Conservation (phyloP, 2,329 filamentous ascomycete genomes). For the Fusarium haematococcum region DNA sequence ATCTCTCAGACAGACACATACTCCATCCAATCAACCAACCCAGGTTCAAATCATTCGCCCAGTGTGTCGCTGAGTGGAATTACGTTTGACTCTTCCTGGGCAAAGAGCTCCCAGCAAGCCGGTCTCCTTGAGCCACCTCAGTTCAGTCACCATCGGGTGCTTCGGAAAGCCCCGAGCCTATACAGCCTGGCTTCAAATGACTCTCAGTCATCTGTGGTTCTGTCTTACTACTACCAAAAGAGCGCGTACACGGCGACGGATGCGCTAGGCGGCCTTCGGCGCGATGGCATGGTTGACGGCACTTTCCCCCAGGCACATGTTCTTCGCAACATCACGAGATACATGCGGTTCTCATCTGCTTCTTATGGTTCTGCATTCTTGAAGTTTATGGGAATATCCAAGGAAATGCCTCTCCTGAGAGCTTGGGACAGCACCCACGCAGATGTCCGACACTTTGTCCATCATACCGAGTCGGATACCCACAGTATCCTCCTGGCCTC, state of each 20-base stretch:
- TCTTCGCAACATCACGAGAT: constrained; percentile 71
- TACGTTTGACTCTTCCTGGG: constrained; percentile 37
- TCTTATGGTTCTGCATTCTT: constrained; percentile 74
- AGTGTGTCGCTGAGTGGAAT: constrained; percentile 44
- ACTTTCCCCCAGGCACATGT: constrained; percentile 71
- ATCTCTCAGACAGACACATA: constrained; percentile 68
- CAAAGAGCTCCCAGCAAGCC: constrained; percentile 29
- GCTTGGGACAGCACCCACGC: constrained; percentile 64
- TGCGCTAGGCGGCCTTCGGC: constrained; percentile 61
- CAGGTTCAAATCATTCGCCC: constrained; percentile 59
- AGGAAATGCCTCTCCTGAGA: constrained; percentile 58
- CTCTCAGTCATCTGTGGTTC: constrained; percentile 65
- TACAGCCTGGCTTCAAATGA: constrained; percentile 70
- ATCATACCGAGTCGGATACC: constrained; percentile 69
- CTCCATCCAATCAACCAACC: constrained; percentile 61
- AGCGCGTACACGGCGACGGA: constrained; percentile 62
- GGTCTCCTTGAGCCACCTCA: constrained; percentile 29
- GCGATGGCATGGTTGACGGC: constrained; percentile 66
- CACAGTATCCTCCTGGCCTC: constrained; percentile 75
- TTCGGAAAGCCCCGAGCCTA: constrained; percentile 63
- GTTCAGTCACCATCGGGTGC: constrained; percentile 40
- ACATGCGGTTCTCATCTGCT: constrained; percentile 75
- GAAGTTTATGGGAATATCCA: constrained; percentile 70
- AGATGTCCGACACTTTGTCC: constrained; percentile 72
- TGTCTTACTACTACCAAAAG: constrained; percentile 62